Conservation (phyloP, 1,284 basidiomycete genomes). For the Leccinum variabile region DNA sequence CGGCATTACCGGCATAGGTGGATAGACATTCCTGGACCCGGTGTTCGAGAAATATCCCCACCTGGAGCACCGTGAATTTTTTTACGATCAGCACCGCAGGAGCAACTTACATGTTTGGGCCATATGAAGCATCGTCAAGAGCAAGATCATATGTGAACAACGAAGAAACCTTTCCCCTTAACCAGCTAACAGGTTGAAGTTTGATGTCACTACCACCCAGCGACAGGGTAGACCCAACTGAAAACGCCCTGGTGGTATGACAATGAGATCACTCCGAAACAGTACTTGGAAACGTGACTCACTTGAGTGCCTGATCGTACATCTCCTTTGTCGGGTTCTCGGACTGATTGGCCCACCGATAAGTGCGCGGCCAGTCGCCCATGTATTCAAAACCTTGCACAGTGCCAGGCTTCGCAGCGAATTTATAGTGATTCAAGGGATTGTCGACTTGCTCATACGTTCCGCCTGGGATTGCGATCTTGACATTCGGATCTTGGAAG, state of each 20-base stretch:
- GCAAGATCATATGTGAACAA: slow-evolving; percentile 17
- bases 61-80: neutral
- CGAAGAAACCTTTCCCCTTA: slow-evolving; percentile 16
- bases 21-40: neutral
- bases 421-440: slow-evolving; percentile 23
- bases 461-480: slow-evolving; percentile 5
- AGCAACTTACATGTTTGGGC: slow-evolving; percentile 19
- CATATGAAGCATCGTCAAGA: slow-evolving; percentile 10
- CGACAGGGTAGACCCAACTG: neutral
- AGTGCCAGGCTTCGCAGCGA: slow-evolving; percentile 8
- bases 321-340: slow-evolving; percentile 9
- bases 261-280: neutral
- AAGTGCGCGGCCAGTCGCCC: slow-evolving; percentile 19
- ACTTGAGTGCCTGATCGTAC: slow-evolving; percentile 17
- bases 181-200: slow-evolving; percentile 4
- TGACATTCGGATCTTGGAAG: slow-evolving; percentile 2
- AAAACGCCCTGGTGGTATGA: slow-evolving; percentile 11
- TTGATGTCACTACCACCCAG: neutral
- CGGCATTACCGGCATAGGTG: slow-evolving; percentile 12
- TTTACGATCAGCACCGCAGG: neutral
- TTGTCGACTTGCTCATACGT: slow-evolving; percentile 2
- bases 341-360: slow-evolving; percentile 14
- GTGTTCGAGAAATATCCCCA: slow-evolving; percentile 21
- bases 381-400: slow-evolving; percentile 10
- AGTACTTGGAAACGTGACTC: neutral